These are phyloP conservation scores for Themeda triandra DNA, from an alignment of 176 grass and related monocot species.

Conservation along the genomic window DNA sequence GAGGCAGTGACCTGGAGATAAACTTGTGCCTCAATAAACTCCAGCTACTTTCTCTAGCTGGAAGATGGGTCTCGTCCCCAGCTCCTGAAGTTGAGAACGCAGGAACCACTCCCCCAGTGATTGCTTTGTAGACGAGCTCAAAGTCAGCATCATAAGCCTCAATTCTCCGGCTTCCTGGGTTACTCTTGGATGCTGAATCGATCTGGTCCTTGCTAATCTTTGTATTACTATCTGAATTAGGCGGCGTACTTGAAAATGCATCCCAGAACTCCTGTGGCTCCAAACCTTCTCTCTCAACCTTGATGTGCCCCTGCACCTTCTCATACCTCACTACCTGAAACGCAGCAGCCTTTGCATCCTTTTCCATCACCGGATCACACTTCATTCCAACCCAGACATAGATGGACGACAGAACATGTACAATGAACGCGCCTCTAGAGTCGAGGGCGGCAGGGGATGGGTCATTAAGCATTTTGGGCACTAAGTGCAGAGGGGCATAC, in stretches of 20 bases:
- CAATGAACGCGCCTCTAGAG: conserved; percentile 89
- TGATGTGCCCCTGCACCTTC: conserved; percentile 77
- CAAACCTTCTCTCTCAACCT: conserved; percentile 73
- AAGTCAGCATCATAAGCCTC: conserved; percentile 84
- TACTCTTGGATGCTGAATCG: conserved; percentile 47
- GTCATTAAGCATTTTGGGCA: conserved; percentile 94
- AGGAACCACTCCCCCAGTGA: conserved; percentile 82
- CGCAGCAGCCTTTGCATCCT: conserved; percentile 80
- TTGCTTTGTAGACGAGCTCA: conserved; percentile 78
- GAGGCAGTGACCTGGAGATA: conserved; percentile 44
- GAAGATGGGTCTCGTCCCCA: conserved; percentile 77
- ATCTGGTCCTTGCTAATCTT: conserved; percentile 60
- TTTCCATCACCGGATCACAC: conserved; percentile 81
- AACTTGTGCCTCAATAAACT: conserved; percentile 73
- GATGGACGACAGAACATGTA: conserved; percentile 84
- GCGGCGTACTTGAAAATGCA: conserved; percentile 52
- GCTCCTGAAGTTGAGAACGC: conserved; percentile 71
- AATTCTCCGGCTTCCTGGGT: conserved; percentile 55
- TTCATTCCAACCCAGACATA: conserved; percentile 90
- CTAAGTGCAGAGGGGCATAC: conserved; percentile 85
- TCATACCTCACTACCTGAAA: conserved; percentile 97
- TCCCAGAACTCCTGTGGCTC: conserved; percentile 91
- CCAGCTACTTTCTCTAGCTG: conserved; percentile 90
- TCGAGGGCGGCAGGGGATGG: conserved; percentile 66
- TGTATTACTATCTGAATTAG: conserved; percentile 47